Evolutionary conservation across 306 rosid genomes (phyloP).

Genomic region (Cucumis cinereus): DNA sequence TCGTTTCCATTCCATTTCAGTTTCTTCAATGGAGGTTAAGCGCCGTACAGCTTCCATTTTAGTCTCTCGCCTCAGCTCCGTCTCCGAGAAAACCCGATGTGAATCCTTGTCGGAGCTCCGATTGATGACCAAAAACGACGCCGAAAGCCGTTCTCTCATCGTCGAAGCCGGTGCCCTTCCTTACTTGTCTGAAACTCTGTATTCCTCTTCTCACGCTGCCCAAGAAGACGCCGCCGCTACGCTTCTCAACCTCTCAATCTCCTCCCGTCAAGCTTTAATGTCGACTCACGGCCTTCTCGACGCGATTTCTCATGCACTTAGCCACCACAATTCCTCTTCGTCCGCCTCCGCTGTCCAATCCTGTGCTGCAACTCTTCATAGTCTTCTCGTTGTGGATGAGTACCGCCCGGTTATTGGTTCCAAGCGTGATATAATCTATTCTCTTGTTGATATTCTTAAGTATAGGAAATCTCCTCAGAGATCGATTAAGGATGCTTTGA

Average conservation of each 20-base stretch:
- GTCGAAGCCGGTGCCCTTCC: constrained; percentile 73
- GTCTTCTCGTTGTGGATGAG: constrained; percentile 57
- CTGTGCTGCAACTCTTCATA: constrained; percentile 70
- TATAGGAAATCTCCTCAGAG: constrained; percentile 37
- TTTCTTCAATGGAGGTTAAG: constrained; percentile 38
- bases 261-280: constrained; percentile 42
- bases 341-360: constrained; percentile 73
- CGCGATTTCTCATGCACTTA: constrained; percentile 60
- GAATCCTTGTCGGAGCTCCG: constrained; percentile 60
- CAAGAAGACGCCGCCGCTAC: constrained; percentile 93
- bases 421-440: constrained; percentile 66
- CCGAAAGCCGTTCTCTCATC: constrained; percentile 55
- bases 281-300: constrained; percentile 81
- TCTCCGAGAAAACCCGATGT: constrained; percentile 48
- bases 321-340: constrained; percentile 33
- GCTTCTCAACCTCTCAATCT: constrained; percentile 69
- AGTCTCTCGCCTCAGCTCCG: constrained; percentile 65
- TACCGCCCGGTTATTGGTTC: constrained; percentile 68
- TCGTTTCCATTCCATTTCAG: background rate
- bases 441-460: constrained; percentile 51
- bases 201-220: constrained; percentile 36
- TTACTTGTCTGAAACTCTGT: constrained; percentile 53
- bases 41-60: constrained; percentile 30
- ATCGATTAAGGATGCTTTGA: constrained; percentile 72
- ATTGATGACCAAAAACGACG: constrained; percentile 48